Evolutionary conservation across 495 filamentous ascomycete genomes (phyloP).

Genomic region (Penicillium egyptiacum): DNA sequence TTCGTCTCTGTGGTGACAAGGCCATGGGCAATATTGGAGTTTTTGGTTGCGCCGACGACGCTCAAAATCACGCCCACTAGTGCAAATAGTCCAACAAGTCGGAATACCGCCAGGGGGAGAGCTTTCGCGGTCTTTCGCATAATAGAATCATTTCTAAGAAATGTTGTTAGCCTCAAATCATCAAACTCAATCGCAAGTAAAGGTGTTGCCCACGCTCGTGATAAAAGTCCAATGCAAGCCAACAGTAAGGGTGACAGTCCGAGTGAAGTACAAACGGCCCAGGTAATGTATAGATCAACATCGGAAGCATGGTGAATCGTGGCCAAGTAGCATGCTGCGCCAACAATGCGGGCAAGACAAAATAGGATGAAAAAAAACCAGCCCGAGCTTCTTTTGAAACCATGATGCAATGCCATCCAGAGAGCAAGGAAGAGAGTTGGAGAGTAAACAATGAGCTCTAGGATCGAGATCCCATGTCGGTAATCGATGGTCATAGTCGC

Average conservation of each 20-base stretch:
- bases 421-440: constrained; percentile 34
- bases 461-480: constrained; percentile 39
- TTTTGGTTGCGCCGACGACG: constrained; percentile 20
- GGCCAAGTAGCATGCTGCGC: constrained; percentile 37
- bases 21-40: constrained; percentile 5
- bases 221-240: constrained; percentile 20
- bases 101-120: constrained; percentile 28
- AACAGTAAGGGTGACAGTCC: constrained; percentile 26
- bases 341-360: constrained; percentile 35
- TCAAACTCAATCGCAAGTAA: neutral
- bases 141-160: constrained; percentile 24
- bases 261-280: constrained; percentile 26
- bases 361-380: constrained; percentile 44
- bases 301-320: constrained; percentile 33
- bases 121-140: constrained; percentile 15
- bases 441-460: constrained; percentile 34
- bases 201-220: constrained; percentile 23
- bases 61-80: constrained; percentile 21
- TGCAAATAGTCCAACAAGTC: constrained; percentile 18
- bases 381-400: constrained; percentile 33
- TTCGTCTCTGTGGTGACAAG: constrained; percentile 14
- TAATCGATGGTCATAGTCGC: constrained; percentile 18
- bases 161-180: neutral
- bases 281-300: constrained; percentile 21
- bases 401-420: constrained; percentile 39